phyloP scores from a whole-genome alignment of 2,329 filamentous ascomycete species.

The Botryotinia convoluta region DNA sequence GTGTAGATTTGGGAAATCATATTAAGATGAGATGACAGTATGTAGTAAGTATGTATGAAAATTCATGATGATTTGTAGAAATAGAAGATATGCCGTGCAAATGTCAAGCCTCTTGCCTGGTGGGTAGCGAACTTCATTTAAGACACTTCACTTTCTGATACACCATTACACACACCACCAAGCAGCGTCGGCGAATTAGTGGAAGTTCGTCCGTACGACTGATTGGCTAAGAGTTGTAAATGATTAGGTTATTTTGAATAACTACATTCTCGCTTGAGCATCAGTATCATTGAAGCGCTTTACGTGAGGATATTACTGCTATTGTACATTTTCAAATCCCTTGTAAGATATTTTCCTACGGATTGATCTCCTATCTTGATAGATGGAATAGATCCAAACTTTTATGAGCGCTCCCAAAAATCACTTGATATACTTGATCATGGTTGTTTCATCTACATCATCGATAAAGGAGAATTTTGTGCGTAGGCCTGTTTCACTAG shows the following conservation, averaged over 20 bases:
- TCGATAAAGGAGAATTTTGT: constrained; percentile 74
- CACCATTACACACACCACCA: background rate
- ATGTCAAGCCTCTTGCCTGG: background rate
- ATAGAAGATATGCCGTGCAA: background rate
- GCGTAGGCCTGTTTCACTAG: constrained; percentile 66
- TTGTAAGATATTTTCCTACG: background rate
- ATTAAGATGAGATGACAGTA: background rate
- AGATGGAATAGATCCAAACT: constrained; percentile 17
- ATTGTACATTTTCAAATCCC: constrained; percentile 16
- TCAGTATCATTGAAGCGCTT: background rate
- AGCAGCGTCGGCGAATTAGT: background rate
- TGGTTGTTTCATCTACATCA: constrained; percentile 26
- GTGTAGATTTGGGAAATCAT: background rate
- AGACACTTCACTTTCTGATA: background rate
- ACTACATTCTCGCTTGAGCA: constrained; percentile 5
- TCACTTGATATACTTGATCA: background rate
- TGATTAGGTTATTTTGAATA: background rate
- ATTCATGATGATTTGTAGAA: background rate
- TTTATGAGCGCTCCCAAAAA: constrained; percentile 2
- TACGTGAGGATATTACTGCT: background rate
- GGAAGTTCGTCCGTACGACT: background rate
- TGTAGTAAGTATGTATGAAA: background rate
- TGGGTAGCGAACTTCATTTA: background rate
- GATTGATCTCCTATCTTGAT: constrained; percentile 1
- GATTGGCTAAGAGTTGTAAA: background rate